Conservation (phyloP, 1,284 basidiomycete species). For the Sporisorium scitamineum region DNA sequence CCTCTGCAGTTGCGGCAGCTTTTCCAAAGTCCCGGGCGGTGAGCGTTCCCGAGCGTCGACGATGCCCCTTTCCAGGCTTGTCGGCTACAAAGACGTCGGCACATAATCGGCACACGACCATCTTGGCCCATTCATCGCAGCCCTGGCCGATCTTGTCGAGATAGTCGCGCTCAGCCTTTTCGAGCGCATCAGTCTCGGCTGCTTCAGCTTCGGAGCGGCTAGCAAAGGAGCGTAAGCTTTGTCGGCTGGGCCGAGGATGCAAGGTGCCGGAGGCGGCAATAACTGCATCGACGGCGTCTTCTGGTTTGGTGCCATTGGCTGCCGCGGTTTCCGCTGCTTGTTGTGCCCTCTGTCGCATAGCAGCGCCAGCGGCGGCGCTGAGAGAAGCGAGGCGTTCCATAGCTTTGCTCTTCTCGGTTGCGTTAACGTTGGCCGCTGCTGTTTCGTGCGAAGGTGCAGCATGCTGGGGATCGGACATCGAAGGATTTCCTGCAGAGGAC, state of each 20-base stretch:
- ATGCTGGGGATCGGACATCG: not conserved
- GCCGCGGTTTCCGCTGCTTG: constrained; percentile 28
- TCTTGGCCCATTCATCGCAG: constrained; percentile 57
- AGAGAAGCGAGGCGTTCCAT: constrained; percentile 56
- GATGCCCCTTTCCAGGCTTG: constrained; percentile 1
- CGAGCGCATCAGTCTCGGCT: constrained; percentile 54
- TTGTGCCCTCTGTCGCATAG: constrained; percentile 40
- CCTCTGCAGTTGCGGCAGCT: constrained; percentile 4
- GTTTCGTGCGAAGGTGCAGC: constrained; percentile 7
- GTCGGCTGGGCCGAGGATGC: constrained; percentile 32
- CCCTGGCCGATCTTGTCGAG: constrained; percentile 40
- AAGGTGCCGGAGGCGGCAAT: constrained; percentile 10
- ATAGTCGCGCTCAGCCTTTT: constrained; percentile 49
- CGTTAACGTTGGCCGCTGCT: not conserved
- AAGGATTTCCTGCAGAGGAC: not conserved
- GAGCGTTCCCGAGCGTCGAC: constrained; percentile 37
- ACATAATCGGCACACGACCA: constrained; percentile 50
- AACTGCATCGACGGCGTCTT: constrained; percentile 27
- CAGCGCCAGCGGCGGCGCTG: constrained; percentile 53
- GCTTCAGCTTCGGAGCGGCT: constrained; percentile 45
- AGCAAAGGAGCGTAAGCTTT: constrained; percentile 39
- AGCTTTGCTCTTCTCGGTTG: constrained; percentile 49
- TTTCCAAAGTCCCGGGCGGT: constrained; percentile 33
- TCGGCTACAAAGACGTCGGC: constrained; percentile 26
- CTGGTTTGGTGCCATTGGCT: constrained; percentile 16